Conservation (phyloP, 2,329 filamentous ascomycete species). For the Exophiala alcalophila region DNA sequence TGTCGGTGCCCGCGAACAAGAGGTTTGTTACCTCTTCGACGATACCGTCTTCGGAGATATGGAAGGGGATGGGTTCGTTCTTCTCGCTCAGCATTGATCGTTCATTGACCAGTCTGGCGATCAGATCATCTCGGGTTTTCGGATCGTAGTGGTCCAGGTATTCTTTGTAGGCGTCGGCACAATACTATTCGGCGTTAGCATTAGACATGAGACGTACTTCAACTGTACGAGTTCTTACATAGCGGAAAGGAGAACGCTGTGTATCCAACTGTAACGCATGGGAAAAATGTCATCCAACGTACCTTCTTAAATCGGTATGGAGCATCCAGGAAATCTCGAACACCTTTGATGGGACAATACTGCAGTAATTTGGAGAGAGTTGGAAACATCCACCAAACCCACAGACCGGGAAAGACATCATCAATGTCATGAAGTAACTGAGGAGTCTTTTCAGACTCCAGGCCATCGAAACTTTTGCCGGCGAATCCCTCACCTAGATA, state of each 20-base stretch:
- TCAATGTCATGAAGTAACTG: slow-evolving; percentile 2
- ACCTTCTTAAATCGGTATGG: slow-evolving; percentile 1
- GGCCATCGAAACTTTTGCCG: slow-evolving; percentile 3
- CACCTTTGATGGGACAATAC: neutral
- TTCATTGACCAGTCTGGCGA: slow-evolving; percentile 5
- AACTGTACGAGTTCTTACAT: too few species aligned
- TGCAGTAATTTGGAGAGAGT: neutral
- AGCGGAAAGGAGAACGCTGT: too few species aligned
- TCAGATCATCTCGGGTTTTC: slow-evolving; percentile 4
- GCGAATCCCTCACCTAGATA: slow-evolving; percentile 4
- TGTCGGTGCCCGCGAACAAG: slow-evolving; percentile 12
- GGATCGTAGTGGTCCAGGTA: neutral
- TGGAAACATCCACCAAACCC: neutral
- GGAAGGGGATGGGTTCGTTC: slow-evolving; percentile 1
- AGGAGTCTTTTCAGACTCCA: slow-evolving; percentile 4
- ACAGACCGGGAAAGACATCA: neutral
- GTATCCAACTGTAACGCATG: neutral
- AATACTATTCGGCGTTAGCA: slow-evolving; percentile 3
- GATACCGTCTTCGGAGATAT: slow-evolving; percentile 1
- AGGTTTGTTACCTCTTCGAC: slow-evolving; percentile 9
- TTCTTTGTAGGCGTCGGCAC: neutral
- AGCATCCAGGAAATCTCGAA: neutral
- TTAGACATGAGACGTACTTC: too few species aligned
- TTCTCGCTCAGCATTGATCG: neutral
- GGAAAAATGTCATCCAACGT: neutral